These are phyloP conservation scores for Mortierella sp. DNA, from an alignment of 371 early-diverging fungal species.

Conservation along the genomic window DNA sequence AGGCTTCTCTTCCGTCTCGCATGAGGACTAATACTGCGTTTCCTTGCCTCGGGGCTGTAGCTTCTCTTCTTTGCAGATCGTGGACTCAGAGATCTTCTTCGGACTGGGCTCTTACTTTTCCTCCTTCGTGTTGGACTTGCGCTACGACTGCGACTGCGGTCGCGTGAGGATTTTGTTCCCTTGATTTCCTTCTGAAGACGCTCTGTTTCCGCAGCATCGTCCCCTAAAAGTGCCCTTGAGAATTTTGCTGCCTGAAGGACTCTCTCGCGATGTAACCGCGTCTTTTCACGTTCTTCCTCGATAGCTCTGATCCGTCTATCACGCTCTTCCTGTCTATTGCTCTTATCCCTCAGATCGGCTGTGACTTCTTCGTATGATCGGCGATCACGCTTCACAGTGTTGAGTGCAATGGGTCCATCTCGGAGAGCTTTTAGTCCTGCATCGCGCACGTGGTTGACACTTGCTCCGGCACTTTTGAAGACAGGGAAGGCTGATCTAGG, in stretches of 20 bases:
- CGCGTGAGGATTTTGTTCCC: not conserved
- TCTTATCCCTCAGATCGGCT: constrained; percentile 16
- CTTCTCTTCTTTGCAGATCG: constrained; percentile 6
- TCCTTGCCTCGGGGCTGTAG: constrained; percentile 24
- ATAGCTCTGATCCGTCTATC: constrained; percentile 27
- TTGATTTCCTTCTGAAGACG: constrained; percentile 33
- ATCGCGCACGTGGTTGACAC: constrained; percentile 31
- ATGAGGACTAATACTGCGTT: constrained; percentile 28
- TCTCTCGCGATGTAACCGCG: constrained; percentile 31
- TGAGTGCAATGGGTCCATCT: constrained; percentile 36
- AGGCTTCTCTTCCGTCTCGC: constrained; percentile 21
- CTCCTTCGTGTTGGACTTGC: constrained; percentile 19
- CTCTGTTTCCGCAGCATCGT: constrained; percentile 36
- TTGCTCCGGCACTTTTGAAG: constrained; percentile 20
- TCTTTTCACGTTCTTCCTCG: constrained; percentile 36
- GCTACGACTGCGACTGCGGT: constrained; percentile 24
- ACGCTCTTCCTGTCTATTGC: constrained; percentile 29
- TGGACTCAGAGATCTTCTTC: not conserved
- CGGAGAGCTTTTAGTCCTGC: constrained; percentile 40
- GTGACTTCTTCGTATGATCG: constrained; percentile 31
- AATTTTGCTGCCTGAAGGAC: constrained; percentile 35
- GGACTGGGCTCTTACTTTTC: constrained; percentile 23
- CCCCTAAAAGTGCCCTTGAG: constrained; percentile 33
- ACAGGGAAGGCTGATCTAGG: constrained; percentile 28
- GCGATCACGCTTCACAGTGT: constrained; percentile 35